A percentile compares a stretch with the other conserved stretches of the same genome.
Evolutionary conservation across 352 stramenopile genomes (phyloP).

Genomic region (Phytophthora tubulina): DNA sequence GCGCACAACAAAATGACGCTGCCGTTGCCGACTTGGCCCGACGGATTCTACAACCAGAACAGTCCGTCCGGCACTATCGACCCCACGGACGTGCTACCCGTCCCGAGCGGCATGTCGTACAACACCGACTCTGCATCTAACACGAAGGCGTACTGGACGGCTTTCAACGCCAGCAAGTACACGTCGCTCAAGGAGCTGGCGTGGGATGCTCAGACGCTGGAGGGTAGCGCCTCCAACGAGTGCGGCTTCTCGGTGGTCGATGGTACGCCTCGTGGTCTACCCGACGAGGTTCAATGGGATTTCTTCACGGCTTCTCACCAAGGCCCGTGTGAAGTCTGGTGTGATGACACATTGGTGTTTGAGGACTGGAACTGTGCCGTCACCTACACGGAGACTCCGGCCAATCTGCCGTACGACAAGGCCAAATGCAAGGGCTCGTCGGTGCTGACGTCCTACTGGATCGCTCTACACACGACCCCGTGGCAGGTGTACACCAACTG

Average conservation of each 20-base stretch:
- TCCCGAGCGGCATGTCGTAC: slow-evolving; percentile 58
- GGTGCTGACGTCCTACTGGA: slow-evolving; percentile 55
- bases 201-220: slow-evolving; percentile 34
- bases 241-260: slow-evolving; percentile 44
- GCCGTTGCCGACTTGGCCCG: slow-evolving; percentile 51
- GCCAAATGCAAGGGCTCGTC: slow-evolving; percentile 41
- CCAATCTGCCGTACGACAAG: slow-evolving; percentile 57
- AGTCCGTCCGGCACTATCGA: slow-evolving; percentile 56
- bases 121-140: slow-evolving; percentile 40
- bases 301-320: slow-evolving; percentile 54
- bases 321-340: slow-evolving; percentile 58
- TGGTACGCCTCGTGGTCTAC: slow-evolving; percentile 35
- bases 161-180: slow-evolving; percentile 51
- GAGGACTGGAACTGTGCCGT: slow-evolving; percentile 53
- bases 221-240: slow-evolving; percentile 36
- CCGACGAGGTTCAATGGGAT: slow-evolving; percentile 46
- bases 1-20: slow-evolving; percentile 61
- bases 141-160: slow-evolving; percentile 46
- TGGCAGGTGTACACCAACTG: slow-evolving; percentile 70
- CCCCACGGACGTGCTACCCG: slow-evolving; percentile 42
- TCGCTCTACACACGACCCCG: slow-evolving; percentile 51
- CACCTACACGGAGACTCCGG: slow-evolving; percentile 40
- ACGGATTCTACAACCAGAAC: slow-evolving; percentile 49
- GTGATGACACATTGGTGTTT: slow-evolving; percentile 51
- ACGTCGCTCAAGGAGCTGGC: slow-evolving; percentile 46